Conservation (phyloP, 169 alveolate species). For the Hammondia hammondi region DNA sequence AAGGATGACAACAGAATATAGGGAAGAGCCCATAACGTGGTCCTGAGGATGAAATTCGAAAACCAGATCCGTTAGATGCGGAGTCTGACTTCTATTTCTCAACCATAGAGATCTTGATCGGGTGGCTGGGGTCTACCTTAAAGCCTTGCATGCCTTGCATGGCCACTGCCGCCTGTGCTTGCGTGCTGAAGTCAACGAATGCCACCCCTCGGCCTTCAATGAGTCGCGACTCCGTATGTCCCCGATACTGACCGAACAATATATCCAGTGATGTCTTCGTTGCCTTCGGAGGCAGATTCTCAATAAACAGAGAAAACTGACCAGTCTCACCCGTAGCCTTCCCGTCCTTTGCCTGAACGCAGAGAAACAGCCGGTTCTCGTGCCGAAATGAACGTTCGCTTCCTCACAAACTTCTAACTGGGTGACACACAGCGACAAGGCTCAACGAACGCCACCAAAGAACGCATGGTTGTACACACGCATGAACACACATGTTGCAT, state of each 20-base stretch:
- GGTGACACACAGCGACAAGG: too few relatives aligned
- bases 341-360: conserved; percentile 15
- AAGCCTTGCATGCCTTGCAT: conserved; percentile 87
- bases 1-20: neutral
- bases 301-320: conserved; percentile 81
- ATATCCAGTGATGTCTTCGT: conserved; percentile 82
- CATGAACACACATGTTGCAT: too few relatives aligned
- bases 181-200: conserved; percentile 82
- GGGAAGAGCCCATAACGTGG: neutral
- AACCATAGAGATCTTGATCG: conserved; percentile 77
- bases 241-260: conserved; percentile 86
- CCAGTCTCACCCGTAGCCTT: conserved; percentile 45
- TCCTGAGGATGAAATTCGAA: neutral
- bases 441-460: too few relatives aligned
- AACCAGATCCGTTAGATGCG: neutral
- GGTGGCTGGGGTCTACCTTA: conserved; percentile 81
- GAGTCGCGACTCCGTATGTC: conserved; percentile 81
- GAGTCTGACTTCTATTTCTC: neutral
- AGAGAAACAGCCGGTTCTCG: neutral
- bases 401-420: too few relatives aligned
- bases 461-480: too few relatives aligned
- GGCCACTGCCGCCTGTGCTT: conserved; percentile 83
- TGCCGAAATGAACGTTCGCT: too few relatives aligned
- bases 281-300: conserved; percentile 83
- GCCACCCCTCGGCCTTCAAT: conserved; percentile 87